phyloP scores from a whole-genome alignment of 2,329 filamentous ascomycete species.

The Dryadomyces quercus-mongolicae region DNA sequence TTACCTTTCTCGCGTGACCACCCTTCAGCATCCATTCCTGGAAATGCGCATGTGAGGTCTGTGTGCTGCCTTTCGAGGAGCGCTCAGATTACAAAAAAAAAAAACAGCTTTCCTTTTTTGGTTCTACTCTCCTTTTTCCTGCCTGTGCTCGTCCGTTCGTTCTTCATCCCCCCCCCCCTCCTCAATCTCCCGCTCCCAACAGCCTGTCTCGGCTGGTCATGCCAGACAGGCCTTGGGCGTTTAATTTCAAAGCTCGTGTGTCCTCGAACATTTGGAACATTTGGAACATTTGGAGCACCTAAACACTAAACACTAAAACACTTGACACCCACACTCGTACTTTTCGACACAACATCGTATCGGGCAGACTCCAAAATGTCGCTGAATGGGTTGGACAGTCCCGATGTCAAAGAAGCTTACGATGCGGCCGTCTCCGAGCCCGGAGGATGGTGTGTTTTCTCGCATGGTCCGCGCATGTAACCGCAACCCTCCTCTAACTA shows the following conservation, averaged over 20 bases:
- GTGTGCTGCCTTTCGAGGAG: not conserved
- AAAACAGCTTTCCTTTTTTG: not conserved
- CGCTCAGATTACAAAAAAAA: not conserved
- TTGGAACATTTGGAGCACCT: too few species aligned
- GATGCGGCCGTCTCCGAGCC: conserved; percentile 68
- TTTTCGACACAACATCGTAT: too few species aligned
- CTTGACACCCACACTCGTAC: too few species aligned
- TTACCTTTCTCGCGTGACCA: not conserved
- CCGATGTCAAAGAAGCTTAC: conserved; percentile 72
- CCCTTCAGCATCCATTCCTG: not conserved
- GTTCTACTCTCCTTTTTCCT: not conserved
- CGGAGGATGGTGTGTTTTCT: conserved; percentile 71
- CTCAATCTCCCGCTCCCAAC: not conserved
- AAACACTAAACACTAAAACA: too few species aligned
- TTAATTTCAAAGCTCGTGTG: too few species aligned
- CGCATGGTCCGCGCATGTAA: too few species aligned
- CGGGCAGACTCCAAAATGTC: too few species aligned
- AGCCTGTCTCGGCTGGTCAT: not conserved
- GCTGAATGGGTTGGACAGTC: conserved; percentile 84
- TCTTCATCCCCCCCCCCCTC: not conserved
- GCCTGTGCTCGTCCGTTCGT: not conserved
- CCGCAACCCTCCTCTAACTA: not conserved
- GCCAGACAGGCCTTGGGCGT: not conserved
- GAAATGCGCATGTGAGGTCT: not conserved
- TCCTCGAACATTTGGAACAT: too few species aligned